A percentile compares a stretch with the other conserved stretches of the same genome.
phyloP scores from a whole-genome alignment of 2,329 filamentous ascomycete genomes.

The Trichoderma sp. region DNA sequence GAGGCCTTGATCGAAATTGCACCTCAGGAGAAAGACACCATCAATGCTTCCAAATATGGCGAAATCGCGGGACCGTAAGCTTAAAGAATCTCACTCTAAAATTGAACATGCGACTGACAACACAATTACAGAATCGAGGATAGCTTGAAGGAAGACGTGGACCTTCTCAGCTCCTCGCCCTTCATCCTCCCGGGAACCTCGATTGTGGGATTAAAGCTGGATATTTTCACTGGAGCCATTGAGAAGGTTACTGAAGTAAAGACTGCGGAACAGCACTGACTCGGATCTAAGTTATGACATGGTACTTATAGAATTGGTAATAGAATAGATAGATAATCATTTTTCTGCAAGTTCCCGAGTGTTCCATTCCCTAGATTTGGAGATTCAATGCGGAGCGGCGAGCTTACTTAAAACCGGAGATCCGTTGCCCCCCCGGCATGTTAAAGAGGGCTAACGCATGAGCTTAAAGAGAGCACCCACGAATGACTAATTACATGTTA shows the following conservation, averaged over 20 bases:
- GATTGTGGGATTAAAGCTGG: not conserved
- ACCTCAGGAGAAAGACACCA: not conserved
- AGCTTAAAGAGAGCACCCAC: not conserved
- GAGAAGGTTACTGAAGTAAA: not conserved
- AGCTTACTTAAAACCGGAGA: not conserved
- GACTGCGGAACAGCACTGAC: not conserved
- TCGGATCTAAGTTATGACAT: not conserved
- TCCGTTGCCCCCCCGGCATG: not conserved
- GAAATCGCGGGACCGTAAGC: conserved; percentile 7
- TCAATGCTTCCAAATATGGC: not conserved
- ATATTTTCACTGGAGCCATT: not conserved
- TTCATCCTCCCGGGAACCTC: not conserved
- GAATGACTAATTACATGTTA: not conserved
- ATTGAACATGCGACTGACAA: not conserved
- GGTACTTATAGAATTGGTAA: not conserved
- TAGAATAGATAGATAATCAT: not conserved
- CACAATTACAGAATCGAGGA: not conserved
- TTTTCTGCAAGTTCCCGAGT: not conserved
- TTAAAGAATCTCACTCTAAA: not conserved
- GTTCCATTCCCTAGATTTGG: not conserved
- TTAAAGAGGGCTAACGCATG: not conserved
- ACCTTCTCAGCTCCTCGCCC: not conserved
- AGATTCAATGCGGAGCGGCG: not conserved
- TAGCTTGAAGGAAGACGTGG: not conserved
- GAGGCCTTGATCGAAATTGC: conserved; percentile 1